phyloP scores from a whole-genome alignment of 768 basidiomycete species.

The Wakefieldia striispora region DNA sequence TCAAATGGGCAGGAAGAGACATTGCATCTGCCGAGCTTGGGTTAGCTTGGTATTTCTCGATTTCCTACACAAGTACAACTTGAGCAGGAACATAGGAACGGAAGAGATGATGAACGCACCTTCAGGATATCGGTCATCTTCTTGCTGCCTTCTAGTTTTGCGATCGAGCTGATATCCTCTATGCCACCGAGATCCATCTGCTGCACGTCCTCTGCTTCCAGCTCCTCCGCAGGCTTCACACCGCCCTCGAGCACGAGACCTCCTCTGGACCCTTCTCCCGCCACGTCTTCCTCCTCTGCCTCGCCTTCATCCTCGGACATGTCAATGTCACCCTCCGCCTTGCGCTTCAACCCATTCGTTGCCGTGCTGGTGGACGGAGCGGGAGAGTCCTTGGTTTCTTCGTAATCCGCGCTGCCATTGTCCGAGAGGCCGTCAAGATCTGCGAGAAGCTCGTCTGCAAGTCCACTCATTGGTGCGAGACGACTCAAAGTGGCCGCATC shows the following conservation, averaged over 20 bases:
- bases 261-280: conserved; percentile 42
- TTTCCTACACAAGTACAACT: conserved; percentile 58
- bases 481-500: neutral
- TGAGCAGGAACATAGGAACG: neutral
- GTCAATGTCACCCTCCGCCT: conserved; percentile 52
- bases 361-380: conserved; percentile 16
- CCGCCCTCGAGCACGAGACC: conserved; percentile 82
- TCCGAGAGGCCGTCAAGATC: conserved; percentile 88
- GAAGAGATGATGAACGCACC: conserved; percentile 38
- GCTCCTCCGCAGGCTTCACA: conserved; percentile 89
- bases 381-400: conserved; percentile 37
- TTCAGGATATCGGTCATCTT: conserved; percentile 84
- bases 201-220: conserved; percentile 92
- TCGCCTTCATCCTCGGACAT: conserved; percentile 56
- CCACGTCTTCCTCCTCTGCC: conserved; percentile 38
- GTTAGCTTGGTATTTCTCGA: conserved; percentile 78
- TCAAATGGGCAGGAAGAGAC: conserved; percentile 77
- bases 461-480: conserved; percentile 56
- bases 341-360: conserved; percentile 55
- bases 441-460: conserved; percentile 90
- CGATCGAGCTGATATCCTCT: conserved; percentile 84
- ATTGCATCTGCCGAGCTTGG: conserved; percentile 80
- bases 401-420: conserved; percentile 50
- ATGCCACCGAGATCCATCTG: conserved; percentile 87
- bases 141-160: conserved; percentile 85